These are phyloP conservation scores for Yamadazyma endophytica DNA, from an alignment of 805 yeast genomes.

Conservation along the genomic window DNA sequence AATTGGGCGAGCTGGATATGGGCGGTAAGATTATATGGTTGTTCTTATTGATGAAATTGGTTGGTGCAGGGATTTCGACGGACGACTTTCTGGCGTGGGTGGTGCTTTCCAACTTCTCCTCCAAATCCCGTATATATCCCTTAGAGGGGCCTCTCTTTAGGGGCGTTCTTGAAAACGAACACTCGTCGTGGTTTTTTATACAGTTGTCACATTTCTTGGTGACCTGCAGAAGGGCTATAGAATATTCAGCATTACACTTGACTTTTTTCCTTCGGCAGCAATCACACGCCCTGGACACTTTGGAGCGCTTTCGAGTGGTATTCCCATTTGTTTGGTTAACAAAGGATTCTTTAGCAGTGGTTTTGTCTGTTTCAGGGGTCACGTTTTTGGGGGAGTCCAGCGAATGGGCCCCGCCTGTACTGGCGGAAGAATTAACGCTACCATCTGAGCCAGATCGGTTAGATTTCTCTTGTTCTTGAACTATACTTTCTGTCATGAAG, in stretches of 20 bases:
- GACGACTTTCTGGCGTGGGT: slow-evolving; percentile 4
- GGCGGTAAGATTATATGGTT: slow-evolving; percentile 27
- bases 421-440: too few relatives aligned
- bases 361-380: too few relatives aligned
- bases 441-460: too few relatives aligned
- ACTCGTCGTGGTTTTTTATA: slow-evolving; percentile 51
- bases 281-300: slow-evolving; percentile 80
- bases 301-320: slow-evolving; percentile 61
- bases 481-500: too few relatives aligned
- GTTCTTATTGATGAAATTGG: slow-evolving; percentile 6
- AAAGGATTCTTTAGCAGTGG: too few relatives aligned
- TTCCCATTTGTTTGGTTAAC: too few relatives aligned
- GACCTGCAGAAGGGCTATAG: slow-evolving; percentile 41
- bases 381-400: too few relatives aligned
- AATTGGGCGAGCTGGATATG: slow-evolving; percentile 9
- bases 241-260: slow-evolving; percentile 61
- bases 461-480: too few relatives aligned
- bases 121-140: slow-evolving; percentile 52
- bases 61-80: slow-evolving; percentile 5
- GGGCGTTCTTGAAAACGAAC: slow-evolving; percentile 69
- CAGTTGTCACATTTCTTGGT: slow-evolving; percentile 60
- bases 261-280: slow-evolving; percentile 73
- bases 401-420: too few relatives aligned
- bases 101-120: slow-evolving; percentile 27
- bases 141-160: slow-evolving; percentile 77